Percentiles rank a stretch among this genome's conserved stretches.
Conservation (phyloP, 345 rosid genomes). For the Eucalyptus polyanthemos region DNA sequence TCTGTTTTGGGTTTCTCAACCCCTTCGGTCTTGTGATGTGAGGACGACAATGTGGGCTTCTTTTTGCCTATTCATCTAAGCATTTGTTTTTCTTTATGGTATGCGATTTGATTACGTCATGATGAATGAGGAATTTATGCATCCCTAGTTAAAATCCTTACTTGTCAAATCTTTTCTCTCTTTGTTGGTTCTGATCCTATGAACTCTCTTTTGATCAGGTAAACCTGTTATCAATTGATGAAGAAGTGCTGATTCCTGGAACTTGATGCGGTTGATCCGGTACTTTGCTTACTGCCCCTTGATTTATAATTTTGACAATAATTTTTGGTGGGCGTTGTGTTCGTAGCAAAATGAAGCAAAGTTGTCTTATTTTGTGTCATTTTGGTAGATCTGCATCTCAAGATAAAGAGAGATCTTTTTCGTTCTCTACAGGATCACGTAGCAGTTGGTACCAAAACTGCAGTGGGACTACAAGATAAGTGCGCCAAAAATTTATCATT, state of each 20-base stretch:
- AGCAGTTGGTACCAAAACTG: background rate
- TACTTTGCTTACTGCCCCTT: background rate
- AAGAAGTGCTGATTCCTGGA: background rate
- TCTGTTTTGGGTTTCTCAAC: background rate
- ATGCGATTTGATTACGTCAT: background rate
- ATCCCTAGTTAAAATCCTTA: background rate
- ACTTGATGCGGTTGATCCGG: background rate
- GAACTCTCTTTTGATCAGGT: background rate
- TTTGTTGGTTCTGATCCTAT: background rate
- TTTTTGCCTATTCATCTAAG: background rate
- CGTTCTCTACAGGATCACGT: background rate
- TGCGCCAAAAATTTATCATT: background rate
- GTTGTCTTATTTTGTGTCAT: background rate
- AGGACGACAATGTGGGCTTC: background rate
- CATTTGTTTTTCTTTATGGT: background rate
- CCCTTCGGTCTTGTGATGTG: background rate
- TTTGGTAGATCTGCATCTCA: background rate
- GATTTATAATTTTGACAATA: background rate
- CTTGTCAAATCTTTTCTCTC: background rate
- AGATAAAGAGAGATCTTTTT: background rate
- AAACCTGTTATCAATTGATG: background rate
- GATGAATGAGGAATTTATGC: background rate
- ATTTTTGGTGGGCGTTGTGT: background rate
- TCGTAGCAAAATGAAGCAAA: background rate
- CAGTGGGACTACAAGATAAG: background rate